Percentiles rank a stretch among this genome's conserved stretches.
Conservation (phyloP, 306 rosid genomes). For the Ziziphus jujuba region DNA sequence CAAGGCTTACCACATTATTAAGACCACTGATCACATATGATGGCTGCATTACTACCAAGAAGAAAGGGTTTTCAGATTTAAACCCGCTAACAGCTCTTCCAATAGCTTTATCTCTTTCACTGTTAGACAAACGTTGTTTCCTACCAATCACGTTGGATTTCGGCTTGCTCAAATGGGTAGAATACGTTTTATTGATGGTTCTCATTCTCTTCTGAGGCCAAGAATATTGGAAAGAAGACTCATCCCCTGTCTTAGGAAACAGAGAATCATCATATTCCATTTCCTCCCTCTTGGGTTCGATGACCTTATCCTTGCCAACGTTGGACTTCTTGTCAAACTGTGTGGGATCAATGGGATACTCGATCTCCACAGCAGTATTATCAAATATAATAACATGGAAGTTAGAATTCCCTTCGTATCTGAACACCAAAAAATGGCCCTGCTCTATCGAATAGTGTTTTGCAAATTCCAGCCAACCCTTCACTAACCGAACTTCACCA, state of each 20-base stretch:
- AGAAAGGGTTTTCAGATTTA: constrained; percentile 16
- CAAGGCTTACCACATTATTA: constrained; percentile 16
- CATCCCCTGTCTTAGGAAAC: neutral
- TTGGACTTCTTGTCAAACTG: neutral
- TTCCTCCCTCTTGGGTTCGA: neutral
- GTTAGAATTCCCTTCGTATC: constrained; percentile 23
- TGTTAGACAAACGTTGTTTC: neutral
- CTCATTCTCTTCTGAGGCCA: constrained; percentile 3
- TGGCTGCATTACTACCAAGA: constrained; percentile 12
- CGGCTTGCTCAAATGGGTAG: neutral
- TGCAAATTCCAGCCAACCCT: constrained; percentile 30
- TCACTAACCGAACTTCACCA: constrained; percentile 13
- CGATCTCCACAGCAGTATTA: constrained; percentile 19
- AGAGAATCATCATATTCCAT: neutral
- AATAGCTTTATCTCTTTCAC: constrained; percentile 1
- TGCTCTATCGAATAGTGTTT: neutral
- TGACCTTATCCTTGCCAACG: neutral
- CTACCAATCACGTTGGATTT: too few relatives aligned
- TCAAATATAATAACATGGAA: constrained; percentile 32
- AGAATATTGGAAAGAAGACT: neutral
- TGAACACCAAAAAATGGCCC: constrained; percentile 12
- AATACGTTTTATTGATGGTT: neutral
- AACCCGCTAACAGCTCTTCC: constrained; percentile 14
- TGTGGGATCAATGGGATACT: constrained; percentile 20
- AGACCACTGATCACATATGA: neutral